Evolutionary conservation across 2,329 filamentous ascomycete species (phyloP).

Genomic region (Corinectria fuckeliana): DNA sequence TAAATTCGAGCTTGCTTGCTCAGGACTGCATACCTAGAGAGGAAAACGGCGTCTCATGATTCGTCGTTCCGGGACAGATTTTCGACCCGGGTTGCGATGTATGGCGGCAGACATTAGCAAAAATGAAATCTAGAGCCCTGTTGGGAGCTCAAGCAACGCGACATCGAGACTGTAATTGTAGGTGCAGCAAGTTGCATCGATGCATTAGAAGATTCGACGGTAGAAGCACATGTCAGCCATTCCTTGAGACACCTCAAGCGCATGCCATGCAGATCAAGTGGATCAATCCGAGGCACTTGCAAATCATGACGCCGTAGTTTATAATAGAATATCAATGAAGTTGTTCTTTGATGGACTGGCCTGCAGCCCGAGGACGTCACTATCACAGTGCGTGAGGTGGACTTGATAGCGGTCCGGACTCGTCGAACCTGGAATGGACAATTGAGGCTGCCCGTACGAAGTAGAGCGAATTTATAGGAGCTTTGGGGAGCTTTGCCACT

Average conservation of each 20-base stretch:
- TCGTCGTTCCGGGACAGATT: not conserved
- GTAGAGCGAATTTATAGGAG: not conserved
- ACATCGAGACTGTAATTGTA: not conserved
- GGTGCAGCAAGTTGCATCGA: not conserved
- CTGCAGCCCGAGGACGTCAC: slow-evolving; percentile 14
- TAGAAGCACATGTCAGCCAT: not conserved
- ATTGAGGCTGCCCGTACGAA: not conserved
- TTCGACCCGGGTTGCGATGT: not conserved
- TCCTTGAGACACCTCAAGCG: not conserved
- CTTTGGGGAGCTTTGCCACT: not conserved
- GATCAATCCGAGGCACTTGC: not conserved
- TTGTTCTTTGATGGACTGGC: not conserved
- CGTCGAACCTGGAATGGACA: slow-evolving; percentile 7
- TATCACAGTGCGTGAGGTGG: slow-evolving; percentile 9
- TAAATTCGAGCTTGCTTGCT: not conserved
- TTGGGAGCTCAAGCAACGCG: not conserved
- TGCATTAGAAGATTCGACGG: not conserved
- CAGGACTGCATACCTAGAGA: not conserved
- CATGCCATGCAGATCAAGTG: not conserved
- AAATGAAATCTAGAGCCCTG: not conserved
- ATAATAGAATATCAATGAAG: not conserved
- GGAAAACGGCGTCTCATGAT: not conserved
- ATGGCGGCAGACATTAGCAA: not conserved
- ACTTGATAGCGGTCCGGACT: too few relatives aligned
- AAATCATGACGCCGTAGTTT: not conserved